These are phyloP conservation scores for Phytophthora colocasiae DNA, from an alignment of 352 stramenopile genomes.

Conservation along the genomic window DNA sequence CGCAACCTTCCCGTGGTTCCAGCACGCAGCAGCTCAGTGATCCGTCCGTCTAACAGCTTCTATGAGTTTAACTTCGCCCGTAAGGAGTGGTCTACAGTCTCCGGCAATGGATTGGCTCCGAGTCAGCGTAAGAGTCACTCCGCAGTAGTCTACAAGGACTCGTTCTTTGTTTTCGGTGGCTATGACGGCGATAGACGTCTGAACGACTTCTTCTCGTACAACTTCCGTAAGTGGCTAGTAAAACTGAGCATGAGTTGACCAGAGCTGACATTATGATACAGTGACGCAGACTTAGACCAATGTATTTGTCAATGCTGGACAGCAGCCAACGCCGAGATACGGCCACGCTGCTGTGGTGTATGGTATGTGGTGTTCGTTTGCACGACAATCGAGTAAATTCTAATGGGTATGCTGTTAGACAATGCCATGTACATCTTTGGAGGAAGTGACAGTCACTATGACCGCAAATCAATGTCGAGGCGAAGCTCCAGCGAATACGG, in stretches of 20 bases:
- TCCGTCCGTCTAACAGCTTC: conserved; percentile 89
- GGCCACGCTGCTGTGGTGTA: conserved; percentile 95
- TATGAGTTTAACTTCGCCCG: conserved; percentile 92
- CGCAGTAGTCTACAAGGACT: conserved; percentile 91
- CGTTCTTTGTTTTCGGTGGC: conserved; percentile 95
- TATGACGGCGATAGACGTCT: conserved; percentile 93
- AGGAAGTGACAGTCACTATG: conserved; percentile 58
- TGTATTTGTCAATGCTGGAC: conserved; percentile 79
- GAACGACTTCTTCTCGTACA: conserved; percentile 96
- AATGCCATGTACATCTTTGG: conserved; percentile 47
- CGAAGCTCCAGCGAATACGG: conserved; percentile 95
- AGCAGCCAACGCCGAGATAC: conserved; percentile 93
- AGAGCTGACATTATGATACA: conserved; percentile 28
- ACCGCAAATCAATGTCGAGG: conserved; percentile 68
- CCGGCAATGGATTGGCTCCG: conserved; percentile 66
- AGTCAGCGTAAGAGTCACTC: conserved; percentile 94
- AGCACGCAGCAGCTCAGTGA: conserved; percentile 25
- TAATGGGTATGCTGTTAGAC: conserved; percentile 21
- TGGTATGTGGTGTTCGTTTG: conserved; percentile 35
- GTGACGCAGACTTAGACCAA: conserved; percentile 85
- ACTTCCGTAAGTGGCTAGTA: conserved; percentile 75
- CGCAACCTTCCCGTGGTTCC: conserved; percentile 23
- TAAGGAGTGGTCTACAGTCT: conserved; percentile 73
- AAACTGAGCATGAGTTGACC: conserved; percentile 4
- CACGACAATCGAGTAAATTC: neutral